Evolutionary conservation across 163 green algal species (phyloP).

Genomic region (Scenedesmus sp.): DNA sequence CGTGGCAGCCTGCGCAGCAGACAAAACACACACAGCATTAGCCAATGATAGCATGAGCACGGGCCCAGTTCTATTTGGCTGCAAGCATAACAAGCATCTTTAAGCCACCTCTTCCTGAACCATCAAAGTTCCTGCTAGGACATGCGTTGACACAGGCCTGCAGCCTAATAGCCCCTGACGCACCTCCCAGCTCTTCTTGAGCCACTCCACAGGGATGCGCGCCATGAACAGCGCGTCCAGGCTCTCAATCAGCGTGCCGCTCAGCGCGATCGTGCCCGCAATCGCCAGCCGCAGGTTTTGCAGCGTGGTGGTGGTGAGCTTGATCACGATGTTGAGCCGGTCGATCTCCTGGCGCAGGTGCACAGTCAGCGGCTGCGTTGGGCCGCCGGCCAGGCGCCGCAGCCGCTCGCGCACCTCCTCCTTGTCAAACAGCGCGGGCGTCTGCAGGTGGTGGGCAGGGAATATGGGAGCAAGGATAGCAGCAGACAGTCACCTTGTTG

Average conservation of each 20-base stretch:
- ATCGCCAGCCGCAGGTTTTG: slow-evolving; percentile 93
- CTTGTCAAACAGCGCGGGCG: slow-evolving; percentile 86
- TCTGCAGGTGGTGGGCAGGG: slow-evolving; percentile 30
- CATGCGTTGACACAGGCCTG: background rate
- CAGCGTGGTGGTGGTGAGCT: slow-evolving; percentile 81
- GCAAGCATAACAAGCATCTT: background rate
- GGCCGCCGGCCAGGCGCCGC: slow-evolving; percentile 84
- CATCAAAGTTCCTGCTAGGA: background rate
- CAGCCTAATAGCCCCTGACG: background rate
- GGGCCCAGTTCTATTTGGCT: slow-evolving; percentile 46
- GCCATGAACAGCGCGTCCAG: slow-evolving; percentile 90
- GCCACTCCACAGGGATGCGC: slow-evolving; percentile 86
- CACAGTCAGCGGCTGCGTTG: slow-evolving; percentile 88
- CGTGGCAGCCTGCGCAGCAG: slow-evolving; percentile 82
- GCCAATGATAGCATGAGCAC: background rate
- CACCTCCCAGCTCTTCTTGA: slow-evolving; percentile 87
- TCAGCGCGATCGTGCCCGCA: slow-evolving; percentile 90
- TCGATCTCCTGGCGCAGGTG: slow-evolving; percentile 95
- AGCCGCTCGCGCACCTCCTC: slow-evolving; percentile 91
- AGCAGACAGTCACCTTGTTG: background rate
- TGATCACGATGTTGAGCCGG: slow-evolving; percentile 90
- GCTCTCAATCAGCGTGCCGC: slow-evolving; percentile 82
- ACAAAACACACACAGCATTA: slow-evolving; percentile 75
- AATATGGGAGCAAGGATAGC: background rate
- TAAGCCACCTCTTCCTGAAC: background rate